Percentiles rank a stretch among this genome's conserved stretches.
These are phyloP conservation scores for Zygosaccharomyces sapae DNA, from an alignment of 1,139 yeast genomes.

Conservation along the genomic window DNA sequence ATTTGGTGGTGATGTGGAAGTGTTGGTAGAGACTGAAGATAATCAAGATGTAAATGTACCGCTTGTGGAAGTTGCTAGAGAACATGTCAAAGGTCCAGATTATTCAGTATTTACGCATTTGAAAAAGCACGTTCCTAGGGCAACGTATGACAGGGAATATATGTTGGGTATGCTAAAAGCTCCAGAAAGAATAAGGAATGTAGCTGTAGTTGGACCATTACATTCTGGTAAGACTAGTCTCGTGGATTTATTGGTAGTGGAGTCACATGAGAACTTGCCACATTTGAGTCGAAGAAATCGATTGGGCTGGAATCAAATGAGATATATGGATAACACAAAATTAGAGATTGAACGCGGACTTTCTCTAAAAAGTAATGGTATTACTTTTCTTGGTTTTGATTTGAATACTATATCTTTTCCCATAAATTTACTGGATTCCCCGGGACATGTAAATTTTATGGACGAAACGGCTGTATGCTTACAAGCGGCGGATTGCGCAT, in stretches of 20 bases:
- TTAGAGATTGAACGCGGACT: conserved; percentile 69
- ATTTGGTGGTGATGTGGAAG: conserved; percentile 60
- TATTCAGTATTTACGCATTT: conserved; percentile 21
- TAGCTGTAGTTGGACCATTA: conserved; percentile 71
- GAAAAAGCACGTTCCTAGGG: conserved; percentile 47
- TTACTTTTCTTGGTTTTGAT: conserved; percentile 58
- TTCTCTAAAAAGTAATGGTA: conserved; percentile 60
- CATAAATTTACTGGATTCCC: conserved; percentile 72
- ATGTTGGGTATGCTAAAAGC: conserved; percentile 47
- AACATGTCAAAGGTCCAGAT: conserved; percentile 9
- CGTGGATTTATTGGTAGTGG: conserved; percentile 59
- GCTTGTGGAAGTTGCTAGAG: conserved; percentile 8
- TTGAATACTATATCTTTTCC: conserved; percentile 53
- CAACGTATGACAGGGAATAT: conserved; percentile 61
- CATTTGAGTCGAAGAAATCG: conserved; percentile 32
- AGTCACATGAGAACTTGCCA: conserved; percentile 51
- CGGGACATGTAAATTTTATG: conserved; percentile 82
- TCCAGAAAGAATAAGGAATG: conserved; percentile 68
- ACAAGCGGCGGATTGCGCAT: conserved; percentile 58
- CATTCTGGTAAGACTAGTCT: conserved; percentile 88
- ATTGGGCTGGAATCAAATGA: conserved; percentile 35
- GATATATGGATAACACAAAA: conserved; percentile 64
- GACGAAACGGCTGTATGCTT: conserved; percentile 67
- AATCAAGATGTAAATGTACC: conserved; percentile 13
- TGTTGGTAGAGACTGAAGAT: conserved; percentile 56